These are phyloP conservation scores for Apiospora rasikravindrae DNA, from an alignment of 2,329 filamentous ascomycete species.

Conservation along the genomic window DNA sequence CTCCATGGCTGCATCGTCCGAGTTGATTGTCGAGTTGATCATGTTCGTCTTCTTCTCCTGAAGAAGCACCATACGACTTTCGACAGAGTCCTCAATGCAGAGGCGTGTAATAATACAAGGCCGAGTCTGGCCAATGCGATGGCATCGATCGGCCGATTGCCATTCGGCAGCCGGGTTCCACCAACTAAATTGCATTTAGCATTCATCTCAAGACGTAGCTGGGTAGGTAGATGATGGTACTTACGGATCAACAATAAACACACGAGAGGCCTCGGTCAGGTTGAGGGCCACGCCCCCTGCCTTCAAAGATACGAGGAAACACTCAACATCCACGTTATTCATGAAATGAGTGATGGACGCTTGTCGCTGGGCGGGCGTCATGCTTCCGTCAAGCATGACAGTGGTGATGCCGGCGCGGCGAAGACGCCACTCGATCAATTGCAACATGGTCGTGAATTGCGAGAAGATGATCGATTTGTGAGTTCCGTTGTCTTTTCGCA, in stretches of 20 bases:
- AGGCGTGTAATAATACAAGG: constrained; percentile 94
- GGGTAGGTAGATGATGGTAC: constrained; percentile 43
- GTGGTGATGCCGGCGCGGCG: constrained; percentile 97
- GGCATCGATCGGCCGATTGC: constrained; percentile 93
- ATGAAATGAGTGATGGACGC: constrained; percentile 96
- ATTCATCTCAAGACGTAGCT: too few species aligned
- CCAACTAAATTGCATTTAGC: constrained; percentile 63
- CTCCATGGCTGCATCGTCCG: constrained; percentile 89
- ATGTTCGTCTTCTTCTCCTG: constrained; percentile 99
- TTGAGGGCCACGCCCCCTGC: constrained; percentile 96
- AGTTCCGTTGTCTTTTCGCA: constrained; percentile 89
- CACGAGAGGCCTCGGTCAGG: constrained; percentile 89
- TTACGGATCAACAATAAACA: constrained; percentile 96
- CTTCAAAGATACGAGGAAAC: constrained; percentile 94
- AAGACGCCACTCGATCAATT: constrained; percentile 95
- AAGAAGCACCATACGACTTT: constrained; percentile 91
- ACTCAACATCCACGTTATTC: constrained; percentile 91
- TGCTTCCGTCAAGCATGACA: constrained; percentile 96
- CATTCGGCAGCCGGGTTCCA: constrained; percentile 99
- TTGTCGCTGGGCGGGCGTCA: constrained; percentile 92
- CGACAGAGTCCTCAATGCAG: constrained; percentile 96
- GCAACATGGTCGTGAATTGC: constrained; percentile 96
- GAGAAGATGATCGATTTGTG: constrained; percentile 98
- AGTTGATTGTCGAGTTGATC: constrained; percentile 97
- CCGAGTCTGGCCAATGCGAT: constrained; percentile 93